Evolutionary conservation across 164 flowering plant genomes (phyloP).

Genomic region (Aristolochia californica): DNA sequence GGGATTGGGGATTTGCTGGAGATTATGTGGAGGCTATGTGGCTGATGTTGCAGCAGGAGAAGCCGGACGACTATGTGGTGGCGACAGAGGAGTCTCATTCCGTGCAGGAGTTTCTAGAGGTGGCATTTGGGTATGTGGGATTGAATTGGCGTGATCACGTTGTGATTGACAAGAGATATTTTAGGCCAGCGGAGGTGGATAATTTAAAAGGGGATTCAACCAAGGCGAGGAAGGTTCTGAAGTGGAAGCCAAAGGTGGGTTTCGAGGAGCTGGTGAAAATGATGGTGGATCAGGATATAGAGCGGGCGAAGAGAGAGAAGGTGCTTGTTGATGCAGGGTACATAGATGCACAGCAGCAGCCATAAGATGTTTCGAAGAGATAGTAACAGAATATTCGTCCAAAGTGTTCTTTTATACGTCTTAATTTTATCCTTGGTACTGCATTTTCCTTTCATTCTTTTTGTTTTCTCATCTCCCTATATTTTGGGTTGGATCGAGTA

Average conservation of each 20-base stretch:
- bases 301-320: constrained; percentile 88
- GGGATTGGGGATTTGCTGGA: constrained; percentile 97
- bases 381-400: no score
- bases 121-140: constrained; percentile 87
- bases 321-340: constrained; percentile 97
- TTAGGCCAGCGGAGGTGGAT: constrained; percentile 91
- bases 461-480: no score
- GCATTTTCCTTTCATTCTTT: no score
- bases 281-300: constrained; percentile 95
- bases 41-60: constrained; percentile 98
- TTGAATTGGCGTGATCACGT: constrained; percentile 90
- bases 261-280: constrained; percentile 88
- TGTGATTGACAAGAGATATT: constrained; percentile 83
- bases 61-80: constrained; percentile 89
- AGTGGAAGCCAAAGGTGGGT: constrained; percentile 92
- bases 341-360: constrained; percentile 94
- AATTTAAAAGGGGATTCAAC: constrained; percentile 82
- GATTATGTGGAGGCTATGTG: constrained; percentile 99
- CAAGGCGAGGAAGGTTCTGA: constrained; percentile 67
- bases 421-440: no score
- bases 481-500: no score
- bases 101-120: constrained; percentile 84
- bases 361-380: constrained; percentile 21
- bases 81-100: constrained; percentile 95
- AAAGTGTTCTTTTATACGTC: no score